A percentile compares a stretch with the other conserved stretches of the same genome.
These are phyloP conservation scores for Tritrichomonas musculus DNA, from an alignment of 208 protist genomes.

Conservation along the genomic window DNA sequence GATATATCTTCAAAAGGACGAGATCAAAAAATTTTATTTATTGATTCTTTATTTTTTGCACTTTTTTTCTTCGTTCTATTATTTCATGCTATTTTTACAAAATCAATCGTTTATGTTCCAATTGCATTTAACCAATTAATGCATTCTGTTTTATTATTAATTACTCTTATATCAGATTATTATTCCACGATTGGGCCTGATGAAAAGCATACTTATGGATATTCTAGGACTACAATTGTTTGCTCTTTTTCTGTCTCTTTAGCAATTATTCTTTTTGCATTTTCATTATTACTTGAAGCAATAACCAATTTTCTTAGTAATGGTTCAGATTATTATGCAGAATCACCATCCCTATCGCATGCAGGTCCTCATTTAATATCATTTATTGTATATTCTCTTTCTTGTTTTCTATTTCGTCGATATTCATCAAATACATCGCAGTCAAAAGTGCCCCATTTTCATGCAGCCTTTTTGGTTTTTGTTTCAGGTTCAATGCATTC, in stretches of 20 bases:
- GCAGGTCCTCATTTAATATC: not conserved
- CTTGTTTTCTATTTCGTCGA: not conserved
- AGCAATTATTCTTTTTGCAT: conserved; percentile 4
- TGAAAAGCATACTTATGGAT: conserved; percentile 13
- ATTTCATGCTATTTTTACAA: not conserved
- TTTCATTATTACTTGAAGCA: not conserved
- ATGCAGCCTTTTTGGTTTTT: not conserved
- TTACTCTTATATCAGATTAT: conserved; percentile 19
- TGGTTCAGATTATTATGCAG: not conserved
- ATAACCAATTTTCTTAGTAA: not conserved
- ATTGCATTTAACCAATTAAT: conserved; percentile 23
- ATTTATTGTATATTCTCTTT: not conserved
- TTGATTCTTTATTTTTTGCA: not conserved
- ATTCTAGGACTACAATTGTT: not conserved
- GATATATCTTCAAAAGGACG: not conserved
- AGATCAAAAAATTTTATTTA: conserved; percentile 1
- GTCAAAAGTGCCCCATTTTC: not conserved
- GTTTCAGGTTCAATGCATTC: conserved; percentile 12
- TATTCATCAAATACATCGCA: not conserved
- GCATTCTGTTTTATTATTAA: not conserved
- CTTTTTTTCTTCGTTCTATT: not conserved
- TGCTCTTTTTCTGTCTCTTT: not conserved
- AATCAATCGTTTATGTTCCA: not conserved
- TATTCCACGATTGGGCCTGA: not conserved
- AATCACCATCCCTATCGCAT: not conserved